Evolutionary conservation across 495 filamentous ascomycete species (phyloP), one percentile per base, ranked within the genome.

Genomic region (Hypomontagnella submonticulosa): DNA sequence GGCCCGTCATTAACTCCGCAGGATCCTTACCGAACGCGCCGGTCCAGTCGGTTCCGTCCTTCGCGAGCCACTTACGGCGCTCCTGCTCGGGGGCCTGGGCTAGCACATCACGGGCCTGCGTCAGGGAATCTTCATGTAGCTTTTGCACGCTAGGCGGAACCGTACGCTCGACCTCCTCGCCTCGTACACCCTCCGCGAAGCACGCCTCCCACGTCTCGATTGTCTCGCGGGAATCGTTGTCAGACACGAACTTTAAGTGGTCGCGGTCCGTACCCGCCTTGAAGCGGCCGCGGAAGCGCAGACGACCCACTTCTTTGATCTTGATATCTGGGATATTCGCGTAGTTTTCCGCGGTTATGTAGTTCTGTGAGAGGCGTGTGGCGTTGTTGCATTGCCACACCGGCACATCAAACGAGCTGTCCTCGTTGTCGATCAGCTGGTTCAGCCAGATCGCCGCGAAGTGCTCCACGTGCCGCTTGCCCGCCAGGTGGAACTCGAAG

Each of bases 151-250:
- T 71, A 0, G 85, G 80, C 0, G 92, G 90, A 1, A 96, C 75
- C 60, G 91, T 88, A 30, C 84, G 84, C 1, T 78, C 71, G 3
- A 97, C 91, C 1, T 83, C 80, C 44, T 84, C 84, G 0, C 79
- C 76, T 6, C 94, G 85, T 0, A 96, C 90, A 4, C 94, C 94
- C 75, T 98, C 92, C 0, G 90, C 85, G 18, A 87, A 82, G 69
- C 93, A 97, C 0, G 92, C 92, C 75, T 97, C 90, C 92, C 93
- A 97, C 3, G 89, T 90, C 79, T 97, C 94, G 67, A 89, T 96
- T 0, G 94, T 97, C 79, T 97, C 94, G 41, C 93, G 86, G 2
- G 88, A 87, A 71, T 97, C 88, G 67, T 95, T 97, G 75, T 97
- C 92, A 23, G 88, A 84, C 30, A 97, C 87, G 70, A 96, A 97